A percentile compares a stretch with the other conserved stretches of the same genome.
phyloP scores from a whole-genome alignment of 805 yeast genomes.

The Wickerhamiella kazuoi region DNA sequence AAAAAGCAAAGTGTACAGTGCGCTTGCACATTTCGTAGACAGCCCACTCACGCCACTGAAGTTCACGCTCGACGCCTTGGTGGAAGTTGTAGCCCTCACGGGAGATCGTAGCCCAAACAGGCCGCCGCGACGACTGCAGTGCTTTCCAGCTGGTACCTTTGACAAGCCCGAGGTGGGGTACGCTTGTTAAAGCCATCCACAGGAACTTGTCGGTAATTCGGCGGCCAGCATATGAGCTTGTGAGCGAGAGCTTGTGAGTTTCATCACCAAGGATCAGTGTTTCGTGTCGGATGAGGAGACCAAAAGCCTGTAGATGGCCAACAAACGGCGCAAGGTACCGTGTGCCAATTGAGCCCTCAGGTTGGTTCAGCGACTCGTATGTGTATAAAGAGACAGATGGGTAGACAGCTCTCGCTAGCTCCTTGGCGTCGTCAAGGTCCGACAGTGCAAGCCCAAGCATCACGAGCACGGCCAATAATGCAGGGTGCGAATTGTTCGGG shows the following conservation, averaged over 20 bases:
- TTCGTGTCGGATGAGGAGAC: constrained; percentile 17
- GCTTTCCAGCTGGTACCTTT: not conserved
- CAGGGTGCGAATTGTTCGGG: constrained; percentile 12
- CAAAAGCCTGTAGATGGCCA: constrained; percentile 17
- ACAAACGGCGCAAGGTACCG: constrained; percentile 9
- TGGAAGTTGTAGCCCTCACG: constrained; percentile 16
- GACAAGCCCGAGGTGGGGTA: constrained; percentile 8
- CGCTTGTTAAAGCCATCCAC: constrained; percentile 11
- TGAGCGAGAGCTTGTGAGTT: constrained; percentile 3
- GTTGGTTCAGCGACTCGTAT: constrained; percentile 9
- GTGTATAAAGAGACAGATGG: constrained; percentile 13
- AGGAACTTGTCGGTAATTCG: constrained; percentile 14
- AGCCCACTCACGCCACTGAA: constrained; percentile 33
- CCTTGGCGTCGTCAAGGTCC: constrained; percentile 5
- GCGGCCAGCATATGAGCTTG: constrained; percentile 8
- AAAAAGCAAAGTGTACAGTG: constrained; percentile 14
- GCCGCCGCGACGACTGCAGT: constrained; percentile 7
- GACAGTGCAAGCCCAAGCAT: constrained; percentile 18
- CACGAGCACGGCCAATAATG: constrained; percentile 16
- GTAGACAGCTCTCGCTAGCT: constrained; percentile 10
- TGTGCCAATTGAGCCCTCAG: constrained; percentile 3
- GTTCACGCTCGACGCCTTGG: constrained; percentile 14
- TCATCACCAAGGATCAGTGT: constrained; percentile 13
- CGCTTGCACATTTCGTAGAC: constrained; percentile 28
- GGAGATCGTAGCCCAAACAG: constrained; percentile 15